Conservation (phyloP, 1,284 basidiomycete species). For the Naganishia sp. region DNA sequence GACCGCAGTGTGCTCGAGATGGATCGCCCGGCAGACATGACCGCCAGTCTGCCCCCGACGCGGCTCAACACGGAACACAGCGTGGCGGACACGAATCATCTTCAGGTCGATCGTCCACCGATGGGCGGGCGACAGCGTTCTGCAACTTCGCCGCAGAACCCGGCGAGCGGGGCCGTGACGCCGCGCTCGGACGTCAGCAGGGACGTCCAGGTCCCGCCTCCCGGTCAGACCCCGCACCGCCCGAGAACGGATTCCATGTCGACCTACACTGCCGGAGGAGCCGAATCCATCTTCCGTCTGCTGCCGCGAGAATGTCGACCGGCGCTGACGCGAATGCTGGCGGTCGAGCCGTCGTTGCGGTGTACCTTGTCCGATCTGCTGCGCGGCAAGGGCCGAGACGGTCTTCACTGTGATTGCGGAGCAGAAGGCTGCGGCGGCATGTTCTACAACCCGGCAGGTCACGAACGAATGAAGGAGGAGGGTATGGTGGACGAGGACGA, state of each 20-base stretch:
- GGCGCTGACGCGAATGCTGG: conserved; percentile 90
- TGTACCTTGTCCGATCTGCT: conserved; percentile 93
- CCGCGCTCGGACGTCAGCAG: conserved; percentile 1
- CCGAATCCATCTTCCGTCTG: conserved; percentile 97
- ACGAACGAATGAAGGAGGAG: conserved; percentile 41
- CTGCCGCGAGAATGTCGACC: conserved; percentile 87
- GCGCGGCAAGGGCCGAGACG: conserved; percentile 74
- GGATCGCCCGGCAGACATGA: conserved; percentile 68
- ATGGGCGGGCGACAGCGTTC: conserved; percentile 25
- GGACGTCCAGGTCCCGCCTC: conserved; percentile 36
- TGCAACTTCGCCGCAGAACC: conserved; percentile 28
- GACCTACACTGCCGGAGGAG: conserved; percentile 78
- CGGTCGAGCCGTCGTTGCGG: conserved; percentile 80
- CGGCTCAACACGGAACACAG: conserved; percentile 36
- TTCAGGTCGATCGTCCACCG: not conserved
- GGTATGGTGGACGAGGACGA: conserved; percentile 44
- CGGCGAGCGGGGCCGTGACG: conserved; percentile 1
- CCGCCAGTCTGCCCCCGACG: conserved; percentile 60
- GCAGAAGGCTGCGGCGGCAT: conserved; percentile 56
- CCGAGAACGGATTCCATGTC: conserved; percentile 62
- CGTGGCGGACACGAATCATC: conserved; percentile 1
- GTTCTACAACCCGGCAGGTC: conserved; percentile 51
- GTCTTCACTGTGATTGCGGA: conserved; percentile 75
- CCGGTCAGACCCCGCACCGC: conserved; percentile 48
- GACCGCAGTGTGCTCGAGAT: conserved; percentile 68